Evolutionary conservation across 495 filamentous ascomycete genomes (phyloP).

Genomic region (Haplographium delicatum): DNA sequence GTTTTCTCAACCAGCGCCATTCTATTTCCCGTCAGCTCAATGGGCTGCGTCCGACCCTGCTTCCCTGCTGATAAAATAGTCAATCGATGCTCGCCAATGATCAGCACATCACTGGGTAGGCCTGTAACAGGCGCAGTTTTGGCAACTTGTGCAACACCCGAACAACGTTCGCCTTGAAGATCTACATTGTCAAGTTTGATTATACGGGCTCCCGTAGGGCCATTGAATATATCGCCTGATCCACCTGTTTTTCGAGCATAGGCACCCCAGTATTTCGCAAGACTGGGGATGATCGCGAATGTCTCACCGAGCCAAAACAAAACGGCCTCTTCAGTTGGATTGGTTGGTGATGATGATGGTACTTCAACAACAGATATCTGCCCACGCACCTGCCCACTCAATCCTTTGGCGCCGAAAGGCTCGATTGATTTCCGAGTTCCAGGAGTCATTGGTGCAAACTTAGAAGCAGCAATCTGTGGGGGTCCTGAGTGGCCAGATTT

Average conservation of each 20-base stretch:
- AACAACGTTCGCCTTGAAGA: slow-evolving; percentile 62
- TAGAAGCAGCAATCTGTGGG: slow-evolving; percentile 41
- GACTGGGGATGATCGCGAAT: slow-evolving; percentile 55
- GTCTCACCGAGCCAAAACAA: slow-evolving; percentile 63
- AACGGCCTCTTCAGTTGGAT: slow-evolving; percentile 56
- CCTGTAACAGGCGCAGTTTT: slow-evolving; percentile 20
- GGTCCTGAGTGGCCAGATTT: slow-evolving; percentile 20
- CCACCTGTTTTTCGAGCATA: slow-evolving; percentile 47
- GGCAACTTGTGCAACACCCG: slow-evolving; percentile 49
- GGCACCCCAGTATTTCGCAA: slow-evolving; percentile 61
- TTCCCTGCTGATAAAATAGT: slow-evolving; percentile 27
- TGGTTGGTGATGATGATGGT: slow-evolving; percentile 40
- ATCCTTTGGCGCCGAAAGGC: slow-evolving; percentile 27
- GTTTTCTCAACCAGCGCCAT: slow-evolving; percentile 42
- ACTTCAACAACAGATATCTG: slow-evolving; percentile 56
- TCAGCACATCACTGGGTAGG: slow-evolving; percentile 50
- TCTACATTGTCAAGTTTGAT: slow-evolving; percentile 47
- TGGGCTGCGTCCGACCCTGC: background rate
- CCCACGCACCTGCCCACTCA: slow-evolving; percentile 40
- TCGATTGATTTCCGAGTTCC: slow-evolving; percentile 56
- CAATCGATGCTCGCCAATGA: slow-evolving; percentile 55
- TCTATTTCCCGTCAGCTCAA: slow-evolving; percentile 3
- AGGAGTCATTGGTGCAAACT: slow-evolving; percentile 80
- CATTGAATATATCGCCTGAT: slow-evolving; percentile 48
- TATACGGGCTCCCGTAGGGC: slow-evolving; percentile 40